A percentile compares a stretch with the other conserved stretches of the same genome.
phyloP scores from a whole-genome alignment of 2,329 filamentous ascomycete genomes.

The Tolypocladium ovalisporum region DNA sequence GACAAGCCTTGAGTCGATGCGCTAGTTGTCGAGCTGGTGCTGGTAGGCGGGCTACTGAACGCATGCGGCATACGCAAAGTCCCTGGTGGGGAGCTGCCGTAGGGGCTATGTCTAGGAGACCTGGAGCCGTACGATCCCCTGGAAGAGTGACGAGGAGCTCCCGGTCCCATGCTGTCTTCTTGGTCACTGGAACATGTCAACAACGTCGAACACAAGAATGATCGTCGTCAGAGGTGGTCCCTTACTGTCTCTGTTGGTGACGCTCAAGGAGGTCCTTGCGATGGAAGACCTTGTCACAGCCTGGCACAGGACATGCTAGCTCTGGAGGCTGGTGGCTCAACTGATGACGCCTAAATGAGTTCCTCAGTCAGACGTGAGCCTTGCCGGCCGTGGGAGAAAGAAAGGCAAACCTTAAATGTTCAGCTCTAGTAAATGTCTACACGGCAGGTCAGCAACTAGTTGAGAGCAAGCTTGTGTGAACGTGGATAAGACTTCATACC shows the following conservation, averaged over 20 bases:
- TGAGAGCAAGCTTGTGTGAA: neutral
- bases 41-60: conserved; percentile 5
- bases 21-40: conserved; percentile 1
- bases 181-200: neutral
- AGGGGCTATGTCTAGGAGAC: conserved; percentile 7
- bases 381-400: neutral
- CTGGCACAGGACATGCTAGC: conserved; percentile 37
- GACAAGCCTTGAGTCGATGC: conserved; percentile 4
- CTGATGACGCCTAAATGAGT: conserved; percentile 41
- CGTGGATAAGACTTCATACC: conserved; percentile 20
- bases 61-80: conserved; percentile 10
- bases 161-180: conserved; percentile 3
- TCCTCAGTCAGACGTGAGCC: conserved; percentile 12
- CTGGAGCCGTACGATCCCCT: conserved; percentile 8
- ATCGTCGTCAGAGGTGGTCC: neutral
- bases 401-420: conserved; percentile 44
- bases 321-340: conserved; percentile 46
- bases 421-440: conserved; percentile 51
- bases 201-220: neutral
- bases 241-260: conserved; percentile 33
- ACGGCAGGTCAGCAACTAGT: conserved; percentile 1
- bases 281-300: conserved; percentile 47
- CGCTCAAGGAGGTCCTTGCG: conserved; percentile 49
- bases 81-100: conserved; percentile 5
- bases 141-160: conserved; percentile 1